phyloP scores from a whole-genome alignment of 1,139 yeast species.

The Torulaspora pretoriensis region DNA sequence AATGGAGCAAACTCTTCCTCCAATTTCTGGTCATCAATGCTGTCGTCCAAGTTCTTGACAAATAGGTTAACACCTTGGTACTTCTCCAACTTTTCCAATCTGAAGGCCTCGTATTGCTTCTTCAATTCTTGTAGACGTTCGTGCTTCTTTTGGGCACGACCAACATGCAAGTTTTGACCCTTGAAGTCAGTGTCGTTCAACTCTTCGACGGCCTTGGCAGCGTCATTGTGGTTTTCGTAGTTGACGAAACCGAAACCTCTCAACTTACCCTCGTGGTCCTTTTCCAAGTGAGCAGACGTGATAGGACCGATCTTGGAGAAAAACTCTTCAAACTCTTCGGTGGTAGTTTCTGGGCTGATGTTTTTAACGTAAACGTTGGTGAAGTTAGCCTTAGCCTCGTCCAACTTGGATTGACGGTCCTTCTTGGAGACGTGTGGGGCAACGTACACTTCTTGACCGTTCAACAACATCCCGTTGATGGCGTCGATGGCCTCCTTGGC shows the following conservation, averaged over 20 bases:
- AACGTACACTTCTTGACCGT: conserved; percentile 93
- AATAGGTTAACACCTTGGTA: conserved; percentile 98
- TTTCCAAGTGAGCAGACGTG: conserved; percentile 80
- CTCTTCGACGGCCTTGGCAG: conserved; percentile 86
- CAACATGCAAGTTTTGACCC: conserved; percentile 87
- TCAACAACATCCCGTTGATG: conserved; percentile 97
- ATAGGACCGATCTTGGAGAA: conserved; percentile 74
- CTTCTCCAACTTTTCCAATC: conserved; percentile 88
- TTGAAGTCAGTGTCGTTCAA: conserved; percentile 82
- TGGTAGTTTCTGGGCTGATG: conserved; percentile 66
- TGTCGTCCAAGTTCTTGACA: conserved; percentile 92
- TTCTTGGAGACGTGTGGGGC: conserved; percentile 91
- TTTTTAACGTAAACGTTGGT: conserved; percentile 95
- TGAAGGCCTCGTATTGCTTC: conserved; percentile 89
- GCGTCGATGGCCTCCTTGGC: conserved; percentile 95
- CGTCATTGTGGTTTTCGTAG: conserved; percentile 82
- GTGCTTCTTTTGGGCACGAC: conserved; percentile 98
- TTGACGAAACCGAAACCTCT: conserved; percentile 96
- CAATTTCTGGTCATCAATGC: conserved; percentile 85
- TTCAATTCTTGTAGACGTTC: conserved; percentile 97
- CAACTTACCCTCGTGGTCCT: conserved; percentile 83
- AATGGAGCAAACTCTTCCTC: conserved; percentile 89
- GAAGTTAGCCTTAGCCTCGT: conserved; percentile 87
- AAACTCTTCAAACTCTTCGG: conserved; percentile 68
- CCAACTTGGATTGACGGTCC: conserved; percentile 94